phyloP scores from a whole-genome alignment of 1,284 basidiomycete species.

The Caloboletus inedulis region DNA sequence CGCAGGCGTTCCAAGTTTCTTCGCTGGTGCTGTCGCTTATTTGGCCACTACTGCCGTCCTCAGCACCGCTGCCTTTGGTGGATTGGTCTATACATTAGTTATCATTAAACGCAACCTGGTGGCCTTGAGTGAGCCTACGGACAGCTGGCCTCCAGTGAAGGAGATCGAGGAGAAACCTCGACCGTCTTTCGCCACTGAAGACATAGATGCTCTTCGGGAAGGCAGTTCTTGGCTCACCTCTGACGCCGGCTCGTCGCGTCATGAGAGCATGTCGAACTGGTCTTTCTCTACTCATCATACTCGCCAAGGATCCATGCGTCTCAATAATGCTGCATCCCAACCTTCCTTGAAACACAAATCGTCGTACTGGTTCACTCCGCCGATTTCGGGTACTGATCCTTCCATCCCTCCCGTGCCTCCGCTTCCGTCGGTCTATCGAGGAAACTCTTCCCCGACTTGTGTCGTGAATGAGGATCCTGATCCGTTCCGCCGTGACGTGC shows the following conservation, averaged over 20 bases:
- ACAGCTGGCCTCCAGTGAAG: conserved; percentile 55
- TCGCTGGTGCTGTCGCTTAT: conserved; percentile 58
- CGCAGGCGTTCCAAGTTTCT: conserved; percentile 50
- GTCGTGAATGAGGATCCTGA: conserved; percentile 50
- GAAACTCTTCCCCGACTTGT: conserved; percentile 39
- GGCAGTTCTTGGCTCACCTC: conserved; percentile 76
- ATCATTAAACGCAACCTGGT: conserved; percentile 61
- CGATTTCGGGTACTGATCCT: conserved; percentile 34
- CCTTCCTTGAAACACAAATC: conserved; percentile 54
- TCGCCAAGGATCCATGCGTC: conserved; percentile 21
- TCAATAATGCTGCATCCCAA: conserved; percentile 33
- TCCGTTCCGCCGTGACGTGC: conserved; percentile 54
- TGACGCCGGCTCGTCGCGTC: conserved; percentile 51
- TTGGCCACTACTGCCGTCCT: conserved; percentile 49
- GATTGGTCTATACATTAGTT: conserved; percentile 56
- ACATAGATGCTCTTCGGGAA: conserved; percentile 64
- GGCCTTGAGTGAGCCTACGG: conserved; percentile 45
- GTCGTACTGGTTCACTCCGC: conserved; percentile 55
- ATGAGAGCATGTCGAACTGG: conserved; percentile 60
- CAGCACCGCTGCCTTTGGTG: conserved; percentile 51
- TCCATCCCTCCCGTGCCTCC: conserved; percentile 60
- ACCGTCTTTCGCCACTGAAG: conserved; percentile 62
- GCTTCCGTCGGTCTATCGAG: conserved; percentile 54
- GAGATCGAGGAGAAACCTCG: conserved; percentile 50
- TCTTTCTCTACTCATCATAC: conserved; percentile 67